phyloP scores from a whole-genome alignment of 1,139 yeast genomes.

The Blastobotrys niveus region DNA sequence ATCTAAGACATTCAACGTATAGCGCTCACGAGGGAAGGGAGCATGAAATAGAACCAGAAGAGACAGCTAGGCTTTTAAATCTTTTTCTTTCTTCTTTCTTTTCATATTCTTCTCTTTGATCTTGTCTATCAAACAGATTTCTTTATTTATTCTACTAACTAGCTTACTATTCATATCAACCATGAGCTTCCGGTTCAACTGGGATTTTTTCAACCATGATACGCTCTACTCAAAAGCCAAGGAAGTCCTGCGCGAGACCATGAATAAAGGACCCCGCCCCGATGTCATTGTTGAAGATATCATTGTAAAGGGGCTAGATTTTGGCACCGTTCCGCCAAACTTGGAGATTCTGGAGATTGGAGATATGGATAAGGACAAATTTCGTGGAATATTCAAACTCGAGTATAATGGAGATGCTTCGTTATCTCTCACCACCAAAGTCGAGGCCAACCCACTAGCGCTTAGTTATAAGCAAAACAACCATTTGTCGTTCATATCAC shows the following conservation, averaged over 20 bases:
- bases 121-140: neutral
- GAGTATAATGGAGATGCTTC: constrained; percentile 68
- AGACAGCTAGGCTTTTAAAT: too few species aligned
- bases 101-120: constrained; percentile 1
- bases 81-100: neutral
- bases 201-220: constrained; percentile 66
- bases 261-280: constrained; percentile 68
- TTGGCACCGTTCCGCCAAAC: constrained; percentile 65
- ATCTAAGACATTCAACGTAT: too few species aligned
- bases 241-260: constrained; percentile 63
- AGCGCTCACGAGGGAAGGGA: too few species aligned
- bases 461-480: constrained; percentile 43
- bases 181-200: constrained; percentile 74
- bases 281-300: constrained; percentile 67
- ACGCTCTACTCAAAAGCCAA: constrained; percentile 58
- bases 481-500: constrained; percentile 41
- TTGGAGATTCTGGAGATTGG: constrained; percentile 73
- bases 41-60: too few species aligned
- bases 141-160: neutral
- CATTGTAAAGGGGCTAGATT: constrained; percentile 60
- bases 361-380: constrained; percentile 60
- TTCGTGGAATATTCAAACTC: constrained; percentile 67
- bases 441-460: constrained; percentile 59
- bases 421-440: constrained; percentile 60
- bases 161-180: constrained; percentile 1